Conservation (phyloP, 2,329 filamentous ascomycete species). For the Clonostachys byssicola region DNA sequence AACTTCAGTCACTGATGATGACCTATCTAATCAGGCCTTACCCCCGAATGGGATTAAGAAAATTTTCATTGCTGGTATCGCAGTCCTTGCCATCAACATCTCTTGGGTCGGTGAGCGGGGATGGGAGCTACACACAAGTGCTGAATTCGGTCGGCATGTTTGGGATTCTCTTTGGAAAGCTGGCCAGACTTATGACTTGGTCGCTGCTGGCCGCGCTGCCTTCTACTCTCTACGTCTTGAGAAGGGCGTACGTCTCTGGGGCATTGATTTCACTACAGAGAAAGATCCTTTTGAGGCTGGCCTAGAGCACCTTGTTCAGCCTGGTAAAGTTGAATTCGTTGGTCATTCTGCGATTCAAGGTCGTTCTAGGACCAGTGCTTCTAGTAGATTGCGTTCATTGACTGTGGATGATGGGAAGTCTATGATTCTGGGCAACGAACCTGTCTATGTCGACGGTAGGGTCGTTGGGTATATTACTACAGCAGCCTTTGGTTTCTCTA, state of each 20-base stretch:
- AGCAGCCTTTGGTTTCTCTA: conserved; percentile 54
- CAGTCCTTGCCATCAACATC: conserved; percentile 49
- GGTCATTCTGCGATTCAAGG: conserved; percentile 43
- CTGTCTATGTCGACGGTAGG: conserved; percentile 44
- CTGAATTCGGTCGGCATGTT: conserved; percentile 51
- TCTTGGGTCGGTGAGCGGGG: conserved; percentile 59
- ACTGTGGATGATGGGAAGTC: conserved; percentile 52
- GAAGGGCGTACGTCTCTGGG: conserved; percentile 53
- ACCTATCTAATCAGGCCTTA: conserved; percentile 39
- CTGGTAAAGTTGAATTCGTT: conserved; percentile 46
- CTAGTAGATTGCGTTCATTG: conserved; percentile 39
- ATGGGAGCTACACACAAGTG: conserved; percentile 58
- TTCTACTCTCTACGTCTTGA: conserved; percentile 57
- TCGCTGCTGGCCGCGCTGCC: conserved; percentile 53
- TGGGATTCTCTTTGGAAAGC: conserved; percentile 56
- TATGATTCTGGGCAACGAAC: conserved; percentile 58
- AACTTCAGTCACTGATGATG: conserved; percentile 31
- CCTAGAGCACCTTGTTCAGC: conserved; percentile 42
- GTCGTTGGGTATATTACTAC: conserved; percentile 55
- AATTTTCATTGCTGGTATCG: conserved; percentile 46
- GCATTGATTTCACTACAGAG: conserved; percentile 55
- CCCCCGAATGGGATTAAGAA: conserved; percentile 45
- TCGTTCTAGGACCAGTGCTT: conserved; percentile 24
- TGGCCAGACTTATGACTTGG: conserved; percentile 47
- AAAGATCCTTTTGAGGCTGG: conserved; percentile 58